Evolutionary conservation across 2,329 filamentous ascomycete species (phyloP).

Genomic region (Pseudocercospora pini-densiflorae): DNA sequence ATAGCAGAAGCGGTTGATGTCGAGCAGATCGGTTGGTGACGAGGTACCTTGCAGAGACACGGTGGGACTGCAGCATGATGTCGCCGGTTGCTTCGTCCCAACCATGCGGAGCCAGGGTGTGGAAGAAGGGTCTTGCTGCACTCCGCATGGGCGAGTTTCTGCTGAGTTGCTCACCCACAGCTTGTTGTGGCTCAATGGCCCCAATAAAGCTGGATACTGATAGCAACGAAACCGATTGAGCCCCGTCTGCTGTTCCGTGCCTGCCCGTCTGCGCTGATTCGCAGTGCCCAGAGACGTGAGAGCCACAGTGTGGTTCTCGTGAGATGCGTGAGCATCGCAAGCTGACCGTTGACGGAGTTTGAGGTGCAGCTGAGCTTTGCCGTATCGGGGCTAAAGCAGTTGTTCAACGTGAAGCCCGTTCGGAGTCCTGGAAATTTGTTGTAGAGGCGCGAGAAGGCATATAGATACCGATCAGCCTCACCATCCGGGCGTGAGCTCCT

Average conservation of each 20-base stretch:
- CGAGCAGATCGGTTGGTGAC: constrained; percentile 18
- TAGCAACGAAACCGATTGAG: constrained; percentile 5
- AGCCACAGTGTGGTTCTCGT: constrained; percentile 10
- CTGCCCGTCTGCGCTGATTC: constrained; percentile 9
- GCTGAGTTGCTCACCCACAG: constrained; percentile 29
- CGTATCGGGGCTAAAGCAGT: constrained; percentile 21
- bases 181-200: constrained; percentile 15
- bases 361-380: constrained; percentile 17
- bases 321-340: not conserved
- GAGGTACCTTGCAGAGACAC: constrained; percentile 16
- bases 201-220: constrained; percentile 12
- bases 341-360: constrained; percentile 22
- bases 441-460: constrained; percentile 15
- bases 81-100: constrained; percentile 19
- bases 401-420: constrained; percentile 30
- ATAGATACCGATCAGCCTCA: constrained; percentile 16
- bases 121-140: constrained; percentile 24
- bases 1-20: constrained; percentile 1
- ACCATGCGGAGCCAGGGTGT: constrained; percentile 18
- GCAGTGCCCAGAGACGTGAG: not conserved
- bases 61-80: constrained; percentile 21
- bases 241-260: constrained; percentile 10
- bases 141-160: constrained; percentile 22
- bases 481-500: not conserved
- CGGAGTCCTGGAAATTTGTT: constrained; percentile 23